Evolutionary conservation across 345 rosid species (phyloP).

Genomic region (Durio zibethinus): DNA sequence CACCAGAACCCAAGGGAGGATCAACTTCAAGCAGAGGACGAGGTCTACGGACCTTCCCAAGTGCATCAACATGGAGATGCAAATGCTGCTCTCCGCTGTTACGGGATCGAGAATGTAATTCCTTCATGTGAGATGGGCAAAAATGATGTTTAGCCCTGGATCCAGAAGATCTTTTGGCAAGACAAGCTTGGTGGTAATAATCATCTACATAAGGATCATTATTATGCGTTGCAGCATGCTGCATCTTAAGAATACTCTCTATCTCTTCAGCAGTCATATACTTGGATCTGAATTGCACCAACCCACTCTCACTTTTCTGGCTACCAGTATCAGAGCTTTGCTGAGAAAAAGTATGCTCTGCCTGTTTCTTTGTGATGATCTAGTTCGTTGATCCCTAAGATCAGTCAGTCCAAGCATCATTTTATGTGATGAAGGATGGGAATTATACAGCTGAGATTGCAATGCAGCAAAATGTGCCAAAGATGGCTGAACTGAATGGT

Average conservation of each 20-base stretch:
- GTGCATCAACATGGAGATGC: conserved; percentile 54
- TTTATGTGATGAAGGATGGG: conserved; percentile 58
- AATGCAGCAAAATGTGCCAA: conserved; percentile 65
- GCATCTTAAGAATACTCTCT: conserved; percentile 94
- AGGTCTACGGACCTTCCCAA: conserved; percentile 64
- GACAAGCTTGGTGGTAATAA: conserved; percentile 94
- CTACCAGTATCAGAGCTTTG: conserved; percentile 68
- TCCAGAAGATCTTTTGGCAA: conserved; percentile 61
- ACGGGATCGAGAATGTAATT: conserved; percentile 71
- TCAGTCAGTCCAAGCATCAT: conserved; percentile 52
- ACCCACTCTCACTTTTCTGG: conserved; percentile 76
- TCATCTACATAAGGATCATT: conserved; percentile 85
- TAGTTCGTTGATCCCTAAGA: conserved; percentile 64
- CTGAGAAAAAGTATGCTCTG: conserved; percentile 57
- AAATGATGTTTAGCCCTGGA: conserved; percentile 56
- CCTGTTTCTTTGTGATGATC: conserved; percentile 62
- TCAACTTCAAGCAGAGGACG: conserved; percentile 76
- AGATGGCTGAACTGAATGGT: conserved; percentile 55
- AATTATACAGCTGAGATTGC: conserved; percentile 59
- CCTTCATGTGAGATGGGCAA: conserved; percentile 81
- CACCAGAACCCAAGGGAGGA: conserved; percentile 44
- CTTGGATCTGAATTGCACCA: conserved; percentile 76
- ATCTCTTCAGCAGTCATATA: conserved; percentile 95
- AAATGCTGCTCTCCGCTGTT: conserved; percentile 60
- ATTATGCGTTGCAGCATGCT: conserved; percentile 79